phyloP scores from a whole-genome alignment of 768 basidiomycete genomes.

The Pisolithus microcarpus region DNA sequence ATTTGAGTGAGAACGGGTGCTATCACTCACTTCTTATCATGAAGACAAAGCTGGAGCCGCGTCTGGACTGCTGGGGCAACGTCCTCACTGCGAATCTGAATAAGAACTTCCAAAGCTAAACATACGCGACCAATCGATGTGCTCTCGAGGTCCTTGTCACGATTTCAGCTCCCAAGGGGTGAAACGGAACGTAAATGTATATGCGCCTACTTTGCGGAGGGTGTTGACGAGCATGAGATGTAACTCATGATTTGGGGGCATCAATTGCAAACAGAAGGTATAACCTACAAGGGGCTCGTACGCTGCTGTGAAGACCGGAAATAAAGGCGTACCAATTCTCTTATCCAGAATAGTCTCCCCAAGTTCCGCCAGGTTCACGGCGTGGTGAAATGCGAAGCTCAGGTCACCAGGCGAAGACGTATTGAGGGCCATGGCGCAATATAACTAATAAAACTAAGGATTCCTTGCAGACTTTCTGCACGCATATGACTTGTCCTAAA shows the following conservation, averaged over 20 bases:
- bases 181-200: neutral
- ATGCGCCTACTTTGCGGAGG: conserved; percentile 56
- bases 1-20: conserved; percentile 13
- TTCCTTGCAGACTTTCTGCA: conserved; percentile 60
- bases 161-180: neutral
- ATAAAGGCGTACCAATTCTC: conserved; percentile 46
- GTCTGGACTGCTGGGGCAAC: conserved; percentile 70
- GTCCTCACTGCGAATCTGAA: conserved; percentile 53
- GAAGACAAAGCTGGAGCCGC: conserved; percentile 57
- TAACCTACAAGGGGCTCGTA: conserved; percentile 46
- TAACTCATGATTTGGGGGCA: conserved; percentile 62
- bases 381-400: conserved; percentile 69
- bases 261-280: conserved; percentile 66
- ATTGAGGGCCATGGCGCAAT: conserved; percentile 52
- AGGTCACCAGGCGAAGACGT: conserved; percentile 39
- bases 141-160: conserved; percentile 66
- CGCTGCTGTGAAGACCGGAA: neutral
- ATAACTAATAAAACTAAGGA: conserved; percentile 60
- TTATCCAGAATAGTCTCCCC: conserved; percentile 56
- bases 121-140: conserved; percentile 48
- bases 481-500: conserved; percentile 1
- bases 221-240: conserved; percentile 84
- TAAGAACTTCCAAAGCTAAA: conserved; percentile 65
- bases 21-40: conserved; percentile 68
- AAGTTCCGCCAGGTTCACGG: conserved; percentile 69